phyloP scores from a whole-genome alignment of 306 rosid species.

The Spatholobus suberectus region DNA sequence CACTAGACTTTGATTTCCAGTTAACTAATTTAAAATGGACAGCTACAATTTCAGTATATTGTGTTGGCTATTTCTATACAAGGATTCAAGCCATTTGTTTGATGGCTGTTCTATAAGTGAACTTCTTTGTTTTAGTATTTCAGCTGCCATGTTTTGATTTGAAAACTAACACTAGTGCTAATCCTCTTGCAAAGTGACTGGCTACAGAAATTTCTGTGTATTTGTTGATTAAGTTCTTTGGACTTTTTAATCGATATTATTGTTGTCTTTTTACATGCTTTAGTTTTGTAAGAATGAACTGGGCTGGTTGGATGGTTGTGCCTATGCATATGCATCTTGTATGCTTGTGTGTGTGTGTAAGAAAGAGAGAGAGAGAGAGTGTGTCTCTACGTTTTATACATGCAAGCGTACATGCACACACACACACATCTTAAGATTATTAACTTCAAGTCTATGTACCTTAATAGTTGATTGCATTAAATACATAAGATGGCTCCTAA shows the following conservation, averaged over 20 bases:
- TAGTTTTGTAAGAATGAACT: constrained; percentile 30
- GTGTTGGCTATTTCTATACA: background rate
- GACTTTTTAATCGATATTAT: constrained; percentile 13
- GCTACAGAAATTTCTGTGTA: constrained; percentile 6
- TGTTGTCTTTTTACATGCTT: constrained; percentile 2
- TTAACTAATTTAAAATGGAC: background rate
- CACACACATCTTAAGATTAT: background rate
- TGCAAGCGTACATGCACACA: background rate
- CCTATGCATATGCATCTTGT: background rate
- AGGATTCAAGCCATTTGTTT: constrained; percentile 23
- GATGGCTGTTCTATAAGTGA: background rate
- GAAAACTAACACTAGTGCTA: background rate
- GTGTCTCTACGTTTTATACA: background rate
- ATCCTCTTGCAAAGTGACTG: constrained; percentile 16
- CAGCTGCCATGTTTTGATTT: background rate
- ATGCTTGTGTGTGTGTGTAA: background rate
- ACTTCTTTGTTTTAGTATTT: constrained; percentile 22
- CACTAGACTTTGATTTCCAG: background rate
- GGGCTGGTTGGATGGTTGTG: constrained; percentile 5
- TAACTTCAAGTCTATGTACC: constrained; percentile 4
- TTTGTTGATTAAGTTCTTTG: constrained; percentile 10
- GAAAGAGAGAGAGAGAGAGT: too few species aligned
- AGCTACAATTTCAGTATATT: background rate
- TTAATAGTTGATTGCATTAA: constrained; percentile 21
- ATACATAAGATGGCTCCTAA: constrained; percentile 19